Evolutionary conservation across 768 basidiomycete genomes (phyloP), one percentile per base, ranked within the genome.

Genomic region (Hortiboletus campestris): DNA sequence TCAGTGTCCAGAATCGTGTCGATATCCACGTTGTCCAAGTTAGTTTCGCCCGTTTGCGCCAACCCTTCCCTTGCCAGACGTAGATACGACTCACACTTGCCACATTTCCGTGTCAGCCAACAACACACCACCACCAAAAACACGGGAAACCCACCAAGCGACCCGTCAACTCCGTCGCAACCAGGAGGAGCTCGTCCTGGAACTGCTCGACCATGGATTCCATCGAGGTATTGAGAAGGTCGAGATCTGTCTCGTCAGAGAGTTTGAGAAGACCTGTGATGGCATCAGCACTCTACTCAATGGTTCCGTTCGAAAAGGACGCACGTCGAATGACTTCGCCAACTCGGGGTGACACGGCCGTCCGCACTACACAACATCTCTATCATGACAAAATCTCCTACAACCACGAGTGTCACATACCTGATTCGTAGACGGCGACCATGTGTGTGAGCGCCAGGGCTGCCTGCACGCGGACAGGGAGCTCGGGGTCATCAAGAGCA

Each of bases 181-280:
- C 92, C 6, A 92, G 92, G 5, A 92, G 75, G 6, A 96, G 76
- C 75, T 94, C 89, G 5, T 83, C 83, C 65, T 89, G 85, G 81
- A 91, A 96, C 40, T 82, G 81, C 60, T 91, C 84, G 16, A 94
- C 93, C 83, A 95, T 86, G 25, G 84, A 82, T 63, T 92, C 89
- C 86, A 93, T 91, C 64, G 87, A 83, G 57, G 76, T 78, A 65
- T 91, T 92, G 52, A 94, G 77, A 46, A 91, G 80, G 67, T 95
- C 92, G 42, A 96, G 75, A 68, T 95, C 93, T 43, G 91, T 92
- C 72, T 94, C 90, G 67, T 94, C 89, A n/a, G 89, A 85, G 42
- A 96, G 78, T 69, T 91, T 91, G 63, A 94, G 80, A n/a, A 94
- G 76, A 67, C 89, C 91, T 91, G 57, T 14, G 6, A 49, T 13